A percentile compares a stretch with the other conserved stretches of the same genome.
These are phyloP conservation scores for Carex arenaria DNA, from an alignment of 202 grass and related monocot species.

Conservation along the genomic window DNA sequence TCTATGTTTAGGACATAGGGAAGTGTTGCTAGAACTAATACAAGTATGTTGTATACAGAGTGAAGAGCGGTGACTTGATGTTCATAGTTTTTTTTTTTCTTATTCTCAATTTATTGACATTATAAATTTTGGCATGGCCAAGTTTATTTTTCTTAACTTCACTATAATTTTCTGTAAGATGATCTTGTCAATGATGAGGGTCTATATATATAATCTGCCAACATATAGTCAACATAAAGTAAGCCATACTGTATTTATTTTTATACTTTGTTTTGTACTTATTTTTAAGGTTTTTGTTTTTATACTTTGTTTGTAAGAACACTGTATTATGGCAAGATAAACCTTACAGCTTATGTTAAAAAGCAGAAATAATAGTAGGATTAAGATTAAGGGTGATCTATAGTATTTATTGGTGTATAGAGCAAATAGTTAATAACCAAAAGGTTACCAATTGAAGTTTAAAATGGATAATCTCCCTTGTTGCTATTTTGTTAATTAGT, in stretches of 20 bases:
- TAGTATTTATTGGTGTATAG: neutral
- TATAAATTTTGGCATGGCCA: neutral
- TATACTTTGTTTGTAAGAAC: neutral
- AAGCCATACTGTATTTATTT: neutral
- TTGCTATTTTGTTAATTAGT: neutral
- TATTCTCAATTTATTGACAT: neutral
- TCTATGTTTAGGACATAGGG: neutral
- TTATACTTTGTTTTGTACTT: neutral
- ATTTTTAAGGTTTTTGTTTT: neutral
- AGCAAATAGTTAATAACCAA: neutral
- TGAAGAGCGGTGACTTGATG: neutral
- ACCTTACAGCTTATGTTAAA: neutral
- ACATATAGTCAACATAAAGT: neutral
- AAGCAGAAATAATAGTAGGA: neutral
- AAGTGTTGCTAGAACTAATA: neutral
- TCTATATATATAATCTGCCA: neutral
- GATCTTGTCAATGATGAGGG: neutral
- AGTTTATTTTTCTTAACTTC: neutral
- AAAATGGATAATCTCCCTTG: neutral
- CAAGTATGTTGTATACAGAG: slow-evolving; percentile 13
- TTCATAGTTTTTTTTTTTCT: neutral
- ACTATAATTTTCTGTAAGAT: neutral
- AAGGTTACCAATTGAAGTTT: neutral
- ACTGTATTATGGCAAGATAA: neutral
- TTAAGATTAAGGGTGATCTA: neutral